Base-by-base conservation (phyloP, 169 alveolate genomes). In the Eimeria praecox region DNA sequence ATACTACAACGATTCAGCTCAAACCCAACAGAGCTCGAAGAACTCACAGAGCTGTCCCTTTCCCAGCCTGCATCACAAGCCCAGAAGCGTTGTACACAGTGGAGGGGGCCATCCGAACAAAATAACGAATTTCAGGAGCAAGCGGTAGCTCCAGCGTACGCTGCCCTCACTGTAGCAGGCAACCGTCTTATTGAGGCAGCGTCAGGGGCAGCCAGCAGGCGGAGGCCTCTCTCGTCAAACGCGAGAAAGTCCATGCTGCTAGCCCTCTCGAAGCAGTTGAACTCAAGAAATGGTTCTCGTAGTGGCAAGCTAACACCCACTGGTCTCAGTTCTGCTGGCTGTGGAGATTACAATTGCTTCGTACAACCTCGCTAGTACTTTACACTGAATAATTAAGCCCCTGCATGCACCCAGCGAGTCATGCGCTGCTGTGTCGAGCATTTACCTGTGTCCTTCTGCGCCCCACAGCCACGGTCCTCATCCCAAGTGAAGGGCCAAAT, bases 11-110 rank as follows among this genome's bases (percentile, higher is more conserved):
- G 92, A 80, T 35, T 59, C 59, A 86, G 80, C 66, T 86, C 92
- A 24, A 86, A 59, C 33, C 92, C 92, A 35, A 35, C 92, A 14
- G 92, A 86, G 75, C 92, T 86, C 38, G 92, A 86, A 59, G 92
- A 86, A 56, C 78, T 86, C 44, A 86, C 92, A n/a, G n/a, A 59
- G 24, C 78, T 59, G 40, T 38, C 78, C 20, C n/a, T n/a, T 59
- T 27, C 78, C 22, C 80, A 86, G 56, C 80, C 30, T 16, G 30
- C 40, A 14, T 44, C 90, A 24, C 90, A 86, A 20, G 20, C 80
- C 5, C 75, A 86, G 40, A 52, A 38, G 78, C 38, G 66, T 38
- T 16, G 75, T 52, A 44, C 80, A n/a, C 66, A 56, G 24, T 86
- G 92, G 92, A 86, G 92, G 33, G 38, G 92, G 20, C 40, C 75